phyloP scores from a whole-genome alignment of 2,329 filamentous ascomycete species.

The Pseudogymnoascus pannorum region DNA sequence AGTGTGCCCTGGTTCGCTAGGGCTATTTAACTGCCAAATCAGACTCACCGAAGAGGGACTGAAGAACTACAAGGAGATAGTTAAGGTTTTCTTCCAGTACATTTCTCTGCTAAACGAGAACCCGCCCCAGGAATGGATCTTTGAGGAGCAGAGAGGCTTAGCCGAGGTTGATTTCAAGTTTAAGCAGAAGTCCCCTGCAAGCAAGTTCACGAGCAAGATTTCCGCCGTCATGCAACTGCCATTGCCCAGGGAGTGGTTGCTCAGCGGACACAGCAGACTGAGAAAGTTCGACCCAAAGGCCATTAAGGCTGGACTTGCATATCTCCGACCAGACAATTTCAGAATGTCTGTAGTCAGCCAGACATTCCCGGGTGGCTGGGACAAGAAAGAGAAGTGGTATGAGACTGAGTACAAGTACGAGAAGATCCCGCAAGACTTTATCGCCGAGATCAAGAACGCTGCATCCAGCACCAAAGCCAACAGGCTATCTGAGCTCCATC shows the following conservation, averaged over 20 bases:
- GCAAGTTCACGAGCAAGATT: conserved; percentile 77
- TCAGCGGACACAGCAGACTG: conserved; percentile 71
- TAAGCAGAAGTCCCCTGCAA: conserved; percentile 84
- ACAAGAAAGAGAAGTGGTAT: conserved; percentile 93
- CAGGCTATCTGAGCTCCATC: conserved; percentile 64
- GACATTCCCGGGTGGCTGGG: conserved; percentile 75
- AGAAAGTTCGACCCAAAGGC: conserved; percentile 72
- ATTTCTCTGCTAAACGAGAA: conserved; percentile 75
- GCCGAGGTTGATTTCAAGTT: conserved; percentile 93
- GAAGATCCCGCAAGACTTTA: conserved; percentile 68
- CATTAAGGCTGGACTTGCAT: conserved; percentile 67
- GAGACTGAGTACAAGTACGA: conserved; percentile 87
- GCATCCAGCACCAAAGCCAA: conserved; percentile 48
- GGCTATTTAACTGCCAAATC: conserved; percentile 58
- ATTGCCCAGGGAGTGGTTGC: conserved; percentile 75
- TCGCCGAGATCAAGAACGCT: conserved; percentile 62
- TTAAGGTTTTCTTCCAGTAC: conserved; percentile 69
- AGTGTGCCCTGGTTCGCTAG: conserved; percentile 56
- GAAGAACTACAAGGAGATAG: conserved; percentile 53
- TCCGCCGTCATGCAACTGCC: conserved; percentile 88
- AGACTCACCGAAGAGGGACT: conserved; percentile 58
- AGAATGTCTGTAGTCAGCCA: conserved; percentile 76
- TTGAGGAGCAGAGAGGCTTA: conserved; percentile 83
- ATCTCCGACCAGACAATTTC: conserved; percentile 82
- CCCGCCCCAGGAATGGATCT: conserved; percentile 85